Evolutionary conservation across 202 grass and related monocot species (phyloP).

Genomic region (Setaria viridis): DNA sequence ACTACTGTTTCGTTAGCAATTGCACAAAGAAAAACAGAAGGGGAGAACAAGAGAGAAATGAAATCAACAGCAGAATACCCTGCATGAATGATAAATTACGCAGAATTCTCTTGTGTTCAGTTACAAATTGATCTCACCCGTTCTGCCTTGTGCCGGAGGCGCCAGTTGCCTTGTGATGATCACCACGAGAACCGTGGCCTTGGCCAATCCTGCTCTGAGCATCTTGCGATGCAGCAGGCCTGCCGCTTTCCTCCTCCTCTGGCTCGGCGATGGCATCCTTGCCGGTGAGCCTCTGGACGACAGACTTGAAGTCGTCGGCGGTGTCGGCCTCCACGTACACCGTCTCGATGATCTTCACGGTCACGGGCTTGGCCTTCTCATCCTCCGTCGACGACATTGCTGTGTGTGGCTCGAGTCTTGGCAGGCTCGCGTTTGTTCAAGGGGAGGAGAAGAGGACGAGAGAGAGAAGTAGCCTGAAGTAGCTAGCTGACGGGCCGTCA

Average conservation of each 20-base stretch:
- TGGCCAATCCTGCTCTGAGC: background rate
- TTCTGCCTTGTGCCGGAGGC: slow-evolving; percentile 2
- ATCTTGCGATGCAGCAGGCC: background rate
- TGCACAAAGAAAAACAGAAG: background rate
- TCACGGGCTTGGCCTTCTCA: slow-evolving; percentile 7
- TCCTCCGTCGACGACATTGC: slow-evolving; percentile 50
- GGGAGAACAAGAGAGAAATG: background rate
- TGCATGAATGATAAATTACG: background rate
- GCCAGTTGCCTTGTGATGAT: background rate
- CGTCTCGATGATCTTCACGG: slow-evolving; percentile 69
- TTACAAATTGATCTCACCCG: slow-evolving; percentile 11
- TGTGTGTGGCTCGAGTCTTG: background rate
- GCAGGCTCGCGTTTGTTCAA: background rate
- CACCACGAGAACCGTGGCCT: background rate
- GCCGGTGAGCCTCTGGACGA: slow-evolving; percentile 73
- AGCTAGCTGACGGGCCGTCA: slow-evolving; percentile 39
- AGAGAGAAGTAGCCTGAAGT: background rate
- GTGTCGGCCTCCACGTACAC: slow-evolving; percentile 53
- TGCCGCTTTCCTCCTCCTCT: background rate
- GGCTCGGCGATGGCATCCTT: slow-evolving; percentile 27
- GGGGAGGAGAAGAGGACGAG: background rate
- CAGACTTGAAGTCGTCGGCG: slow-evolving; percentile 68
- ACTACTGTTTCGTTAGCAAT: background rate
- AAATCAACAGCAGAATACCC: background rate
- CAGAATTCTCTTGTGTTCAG: background rate